These are phyloP conservation scores for Arthrobotrys pseudoclavata DNA, from an alignment of 2,329 filamentous ascomycete genomes.

Conservation along the genomic window DNA sequence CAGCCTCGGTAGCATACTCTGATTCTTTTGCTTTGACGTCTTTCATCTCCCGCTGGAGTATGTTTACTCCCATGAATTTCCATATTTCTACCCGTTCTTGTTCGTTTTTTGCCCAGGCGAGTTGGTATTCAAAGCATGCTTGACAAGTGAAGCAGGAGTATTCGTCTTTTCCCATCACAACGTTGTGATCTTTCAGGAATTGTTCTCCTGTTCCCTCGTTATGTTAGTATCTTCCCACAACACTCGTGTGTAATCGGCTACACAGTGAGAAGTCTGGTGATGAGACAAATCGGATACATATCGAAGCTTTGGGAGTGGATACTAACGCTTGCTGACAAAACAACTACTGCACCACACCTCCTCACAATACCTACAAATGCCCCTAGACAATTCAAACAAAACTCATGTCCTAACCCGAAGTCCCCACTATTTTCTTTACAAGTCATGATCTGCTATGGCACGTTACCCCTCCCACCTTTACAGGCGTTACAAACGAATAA, in stretches of 20 bases:
- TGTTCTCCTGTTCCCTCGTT: neutral
- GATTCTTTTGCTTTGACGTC: constrained; percentile 8
- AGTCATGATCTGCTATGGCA: neutral
- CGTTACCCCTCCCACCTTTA: no score
- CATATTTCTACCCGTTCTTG: constrained; percentile 29
- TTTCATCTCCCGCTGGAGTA: constrained; percentile 21
- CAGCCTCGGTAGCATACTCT: neutral
- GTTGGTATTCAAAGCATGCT: constrained; percentile 47
- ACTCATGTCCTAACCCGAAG: constrained; percentile 7
- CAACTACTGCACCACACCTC: constrained; percentile 30
- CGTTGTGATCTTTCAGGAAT: constrained; percentile 28
- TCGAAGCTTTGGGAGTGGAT: neutral
- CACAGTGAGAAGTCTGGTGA: neutral
- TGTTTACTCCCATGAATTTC: constrained; percentile 45
- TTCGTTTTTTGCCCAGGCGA: constrained; percentile 41
- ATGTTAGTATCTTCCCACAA: neutral
- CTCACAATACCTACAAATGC: constrained; percentile 37
- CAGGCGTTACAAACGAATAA: constrained; percentile 25
- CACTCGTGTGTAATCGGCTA: no score
- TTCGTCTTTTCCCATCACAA: constrained; percentile 23
- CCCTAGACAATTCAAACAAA: constrained; percentile 33
- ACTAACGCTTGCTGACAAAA: constrained; percentile 31
- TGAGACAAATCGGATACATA: neutral
- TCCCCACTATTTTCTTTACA: constrained; percentile 7
- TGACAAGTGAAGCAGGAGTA: constrained; percentile 32